Conservation (phyloP, 495 filamentous ascomycete genomes). For the Penicillium bovifimosum region DNA sequence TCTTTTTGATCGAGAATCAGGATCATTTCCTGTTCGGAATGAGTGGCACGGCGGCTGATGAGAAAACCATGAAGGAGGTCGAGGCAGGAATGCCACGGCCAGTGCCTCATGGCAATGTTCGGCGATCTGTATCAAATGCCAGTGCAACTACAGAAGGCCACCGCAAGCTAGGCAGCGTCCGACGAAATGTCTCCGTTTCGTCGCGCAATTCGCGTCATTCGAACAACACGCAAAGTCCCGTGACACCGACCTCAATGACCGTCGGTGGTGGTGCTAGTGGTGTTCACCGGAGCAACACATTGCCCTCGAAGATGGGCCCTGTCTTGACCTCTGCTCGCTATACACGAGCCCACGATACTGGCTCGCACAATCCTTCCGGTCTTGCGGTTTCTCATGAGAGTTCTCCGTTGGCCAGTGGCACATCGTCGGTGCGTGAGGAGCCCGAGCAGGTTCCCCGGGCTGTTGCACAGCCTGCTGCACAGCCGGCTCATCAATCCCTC, state of each 20-base stretch:
- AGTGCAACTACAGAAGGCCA: conserved; percentile 84
- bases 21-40: conserved; percentile 88
- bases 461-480: neutral
- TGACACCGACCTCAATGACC: conserved; percentile 56
- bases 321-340: conserved; percentile 55
- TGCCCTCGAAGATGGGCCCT: conserved; percentile 90
- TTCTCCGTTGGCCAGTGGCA: conserved; percentile 32
- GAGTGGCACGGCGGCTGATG: conserved; percentile 85
- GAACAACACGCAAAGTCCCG: conserved; percentile 63
- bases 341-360: conserved; percentile 35
- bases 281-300: conserved; percentile 85
- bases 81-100: conserved; percentile 56
- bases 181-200: conserved; percentile 77
- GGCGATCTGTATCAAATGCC: conserved; percentile 76
- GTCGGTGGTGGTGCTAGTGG: conserved; percentile 54
- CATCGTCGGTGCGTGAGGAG: conserved; percentile 30
- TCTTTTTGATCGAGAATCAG: conserved; percentile 97
- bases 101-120: conserved; percentile 52
- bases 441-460: neutral
- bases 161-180: conserved; percentile 62
- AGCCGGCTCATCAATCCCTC: neutral
- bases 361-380: conserved; percentile 27
- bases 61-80: conserved; percentile 79
- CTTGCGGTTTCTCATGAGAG: conserved; percentile 29
- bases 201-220: conserved; percentile 68